Evolutionary conservation across 148 eudicot genomes (phyloP).

Genomic region (Rhododendron williamsianum): DNA sequence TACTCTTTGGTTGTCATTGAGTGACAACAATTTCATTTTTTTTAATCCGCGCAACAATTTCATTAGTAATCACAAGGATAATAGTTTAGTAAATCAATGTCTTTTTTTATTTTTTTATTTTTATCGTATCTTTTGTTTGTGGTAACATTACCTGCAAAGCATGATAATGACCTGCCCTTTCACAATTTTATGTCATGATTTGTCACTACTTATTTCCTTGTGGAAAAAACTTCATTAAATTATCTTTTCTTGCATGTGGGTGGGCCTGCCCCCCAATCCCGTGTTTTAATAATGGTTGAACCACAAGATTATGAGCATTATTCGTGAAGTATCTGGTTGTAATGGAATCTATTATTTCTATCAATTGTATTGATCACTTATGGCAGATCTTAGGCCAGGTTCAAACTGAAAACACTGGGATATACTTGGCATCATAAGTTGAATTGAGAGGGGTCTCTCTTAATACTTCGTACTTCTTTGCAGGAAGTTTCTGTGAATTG

Average conservation of each 20-base stretch:
- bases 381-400: too few relatives aligned
- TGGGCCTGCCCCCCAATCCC: not conserved
- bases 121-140: conserved; percentile 5
- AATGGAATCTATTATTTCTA: too few relatives aligned
- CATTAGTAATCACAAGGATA: not conserved
- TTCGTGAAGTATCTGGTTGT: too few relatives aligned
- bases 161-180: not conserved
- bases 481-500: too few relatives aligned
- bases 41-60: not conserved
- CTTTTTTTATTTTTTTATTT: too few relatives aligned
- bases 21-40: not conserved
- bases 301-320: not conserved
- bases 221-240: not conserved
- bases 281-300: not conserved
- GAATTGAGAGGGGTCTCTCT: too few relatives aligned
- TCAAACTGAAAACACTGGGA: too few relatives aligned
- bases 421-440: too few relatives aligned
- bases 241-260: not conserved
- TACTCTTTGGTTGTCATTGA: not conserved
- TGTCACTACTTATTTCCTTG: not conserved
- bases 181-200: not conserved
- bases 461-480: too few relatives aligned
- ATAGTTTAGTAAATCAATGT: too few relatives aligned
- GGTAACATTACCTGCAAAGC: not conserved
- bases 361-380: too few relatives aligned